These are phyloP conservation scores for Wakefieldia striispora DNA, from an alignment of 768 basidiomycete genomes.

Conservation along the genomic window DNA sequence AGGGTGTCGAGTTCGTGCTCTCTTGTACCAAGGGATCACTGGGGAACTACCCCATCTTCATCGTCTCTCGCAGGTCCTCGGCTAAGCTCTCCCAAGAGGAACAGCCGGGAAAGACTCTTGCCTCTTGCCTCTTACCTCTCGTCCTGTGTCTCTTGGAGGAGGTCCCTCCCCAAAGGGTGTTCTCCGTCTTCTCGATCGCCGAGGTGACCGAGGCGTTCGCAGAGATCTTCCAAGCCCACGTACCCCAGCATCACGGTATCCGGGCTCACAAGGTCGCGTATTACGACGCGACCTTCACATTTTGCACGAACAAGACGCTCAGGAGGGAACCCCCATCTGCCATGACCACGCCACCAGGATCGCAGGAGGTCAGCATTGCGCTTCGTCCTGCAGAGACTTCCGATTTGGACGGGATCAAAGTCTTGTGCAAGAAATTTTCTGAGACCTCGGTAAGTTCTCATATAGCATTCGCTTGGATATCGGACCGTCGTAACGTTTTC, in stretches of 20 bases:
- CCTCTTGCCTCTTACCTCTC: conserved; percentile 7
- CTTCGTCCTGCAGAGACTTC: conserved; percentile 33
- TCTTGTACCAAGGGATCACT: conserved; percentile 54
- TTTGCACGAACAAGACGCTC: conserved; percentile 48
- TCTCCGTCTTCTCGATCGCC: conserved; percentile 64
- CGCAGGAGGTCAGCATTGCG: conserved; percentile 19
- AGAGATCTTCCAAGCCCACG: conserved; percentile 41
- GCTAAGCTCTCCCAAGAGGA: conserved; percentile 14
- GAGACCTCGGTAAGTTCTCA: conserved; percentile 50
- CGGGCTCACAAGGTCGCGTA: conserved; percentile 43
- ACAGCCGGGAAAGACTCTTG: not conserved
- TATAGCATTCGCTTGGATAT: not conserved
- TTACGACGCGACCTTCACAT: conserved; percentile 60
- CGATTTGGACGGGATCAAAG: conserved; percentile 37
- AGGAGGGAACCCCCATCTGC: conserved; percentile 1
- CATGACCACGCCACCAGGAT: not conserved
- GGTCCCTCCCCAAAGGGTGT: conserved; percentile 27
- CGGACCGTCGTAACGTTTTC: not conserved
- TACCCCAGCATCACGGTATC: not conserved
- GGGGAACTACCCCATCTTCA: conserved; percentile 58
- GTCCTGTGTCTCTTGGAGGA: conserved; percentile 12
- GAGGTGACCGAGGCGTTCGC: conserved; percentile 47
- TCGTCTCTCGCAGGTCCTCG: conserved; percentile 15
- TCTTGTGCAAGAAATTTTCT: conserved; percentile 56
- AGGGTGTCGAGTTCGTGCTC: conserved; percentile 41